phyloP scores from a whole-genome alignment of 805 yeast genomes.

The Zygotorulaspora chibaensis region DNA sequence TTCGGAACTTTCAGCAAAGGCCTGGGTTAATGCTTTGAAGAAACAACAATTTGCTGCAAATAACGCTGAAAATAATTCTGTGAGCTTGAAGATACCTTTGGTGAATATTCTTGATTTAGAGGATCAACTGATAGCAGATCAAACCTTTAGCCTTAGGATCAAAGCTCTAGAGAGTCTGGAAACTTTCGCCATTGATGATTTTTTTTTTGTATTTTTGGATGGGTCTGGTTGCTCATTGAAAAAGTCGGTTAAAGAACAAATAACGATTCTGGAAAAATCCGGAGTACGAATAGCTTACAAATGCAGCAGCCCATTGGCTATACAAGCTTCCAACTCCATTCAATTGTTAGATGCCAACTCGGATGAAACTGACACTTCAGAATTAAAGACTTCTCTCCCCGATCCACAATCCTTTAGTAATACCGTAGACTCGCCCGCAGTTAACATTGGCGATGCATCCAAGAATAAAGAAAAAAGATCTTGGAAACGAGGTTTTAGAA shows the following conservation, averaged over 20 bases:
- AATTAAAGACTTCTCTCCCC: not conserved
- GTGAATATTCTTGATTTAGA: slow-evolving; percentile 61
- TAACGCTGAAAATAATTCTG: slow-evolving; percentile 60
- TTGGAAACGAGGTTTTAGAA: slow-evolving; percentile 9
- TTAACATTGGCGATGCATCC: not conserved
- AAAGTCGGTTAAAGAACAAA: slow-evolving; percentile 36
- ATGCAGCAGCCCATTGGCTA: not conserved
- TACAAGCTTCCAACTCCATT: not conserved
- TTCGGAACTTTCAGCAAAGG: slow-evolving; percentile 62
- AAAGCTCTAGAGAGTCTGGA: slow-evolving; percentile 54
- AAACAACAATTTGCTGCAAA: slow-evolving; percentile 73
- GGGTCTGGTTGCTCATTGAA: slow-evolving; percentile 41
- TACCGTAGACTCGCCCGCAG: not conserved
- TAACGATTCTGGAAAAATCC: slow-evolving; percentile 10
- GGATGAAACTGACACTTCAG: not conserved
- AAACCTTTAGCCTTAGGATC: slow-evolving; percentile 54
- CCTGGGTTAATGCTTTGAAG: slow-evolving; percentile 73
- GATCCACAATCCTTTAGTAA: not conserved
- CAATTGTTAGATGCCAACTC: not conserved
- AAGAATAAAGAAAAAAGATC: slow-evolving; percentile 1
- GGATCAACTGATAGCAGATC: slow-evolving; percentile 50
- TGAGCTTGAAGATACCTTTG: slow-evolving; percentile 72
- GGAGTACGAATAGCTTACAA: slow-evolving; percentile 7
- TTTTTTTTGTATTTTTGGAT: slow-evolving; percentile 63
- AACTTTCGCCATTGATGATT: slow-evolving; percentile 59